These are phyloP conservation scores for Schizochytrium sp. DNA, from an alignment of 108 stramenopile species.

Conservation along the genomic window DNA sequence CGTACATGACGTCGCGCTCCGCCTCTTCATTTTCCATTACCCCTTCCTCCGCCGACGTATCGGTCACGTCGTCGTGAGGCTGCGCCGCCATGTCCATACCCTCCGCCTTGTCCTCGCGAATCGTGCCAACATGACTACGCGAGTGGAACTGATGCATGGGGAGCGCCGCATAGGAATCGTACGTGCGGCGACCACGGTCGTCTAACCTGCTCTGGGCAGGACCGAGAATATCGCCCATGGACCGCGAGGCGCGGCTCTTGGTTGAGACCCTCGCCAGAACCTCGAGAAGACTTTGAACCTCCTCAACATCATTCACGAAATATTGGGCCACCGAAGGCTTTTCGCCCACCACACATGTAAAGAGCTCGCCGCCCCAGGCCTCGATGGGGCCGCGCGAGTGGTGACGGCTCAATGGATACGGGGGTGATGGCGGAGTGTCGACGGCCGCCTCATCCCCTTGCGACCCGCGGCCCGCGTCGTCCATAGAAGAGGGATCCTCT, in stretches of 20 bases:
- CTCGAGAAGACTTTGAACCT: conserved; percentile 65
- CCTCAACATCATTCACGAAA: conserved; percentile 85
- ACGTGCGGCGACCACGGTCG: background rate
- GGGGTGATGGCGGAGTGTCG: conserved; percentile 46
- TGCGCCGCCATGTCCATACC: background rate
- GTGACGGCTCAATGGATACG: conserved; percentile 51
- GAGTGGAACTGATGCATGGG: background rate
- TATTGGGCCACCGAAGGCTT: conserved; percentile 88
- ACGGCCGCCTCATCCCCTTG: background rate
- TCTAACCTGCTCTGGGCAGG: background rate
- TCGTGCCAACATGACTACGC: background rate
- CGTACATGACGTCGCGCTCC: background rate
- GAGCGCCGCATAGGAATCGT: background rate
- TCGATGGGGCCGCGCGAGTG: conserved; percentile 64
- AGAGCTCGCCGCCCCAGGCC: conserved; percentile 54
- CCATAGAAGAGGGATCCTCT: conserved; percentile 14
- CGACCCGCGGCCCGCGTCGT: background rate
- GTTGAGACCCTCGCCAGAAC: background rate
- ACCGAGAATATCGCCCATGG: background rate
- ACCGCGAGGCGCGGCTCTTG: background rate
- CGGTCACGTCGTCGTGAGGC: background rate
- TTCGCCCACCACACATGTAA: conserved; percentile 88
- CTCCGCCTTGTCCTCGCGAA: background rate
- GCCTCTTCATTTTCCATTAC: background rate
- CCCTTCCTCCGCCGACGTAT: background rate